Evolutionary conservation across 257 asterid species (phyloP), one percentile per base, ranked within the genome.

Genomic region (Lavandula angustifolia): DNA sequence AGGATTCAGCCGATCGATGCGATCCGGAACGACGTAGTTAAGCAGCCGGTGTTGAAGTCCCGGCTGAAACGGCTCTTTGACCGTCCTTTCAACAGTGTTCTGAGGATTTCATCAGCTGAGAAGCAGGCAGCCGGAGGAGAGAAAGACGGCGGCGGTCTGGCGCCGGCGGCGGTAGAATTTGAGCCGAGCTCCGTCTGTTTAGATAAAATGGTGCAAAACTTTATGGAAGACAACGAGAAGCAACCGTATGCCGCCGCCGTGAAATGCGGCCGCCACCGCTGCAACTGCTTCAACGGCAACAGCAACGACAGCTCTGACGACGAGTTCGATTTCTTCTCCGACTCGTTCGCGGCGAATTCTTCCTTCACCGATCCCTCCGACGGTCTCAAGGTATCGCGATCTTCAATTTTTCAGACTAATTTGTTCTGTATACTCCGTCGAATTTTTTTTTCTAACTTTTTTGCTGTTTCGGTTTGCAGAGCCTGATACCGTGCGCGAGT

Each of bases 121-220:
- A 85, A 81, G 66, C 76, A 74, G 58, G 58, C 46, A 34, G 29
- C 66, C 41, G 85, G 73, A 67, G 95, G 82, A 7, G 85, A 80
- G 16, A 80, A 71, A 77, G 80, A 80, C 34, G 75, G 70, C 34
- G 75, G 70, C 8, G 72, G 64, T 33, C 55, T 29, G 52, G 72
- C 78, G 18, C 69, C 65, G 8, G 67, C 73, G 12, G 59, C 52
- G 22, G 56, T 65, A 32, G 92, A 88, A 68, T 78, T 91, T 6
- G 98, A 91, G 79, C 96, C 95, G 18, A 88, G 91, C 84, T 88
- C 98, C 6, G 82, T 91, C 31, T 84, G 91, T 53, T 62, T 91
- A 16, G 94, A 82, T 61, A 86, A 81, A 57, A 85, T 91, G 98
- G 96, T 91, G 40, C 85, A 73, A 72, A 85, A 65, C 61, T 91